Conservation (phyloP, 1,139 yeast genomes). For the Scheffersomyces parashehatae region DNA sequence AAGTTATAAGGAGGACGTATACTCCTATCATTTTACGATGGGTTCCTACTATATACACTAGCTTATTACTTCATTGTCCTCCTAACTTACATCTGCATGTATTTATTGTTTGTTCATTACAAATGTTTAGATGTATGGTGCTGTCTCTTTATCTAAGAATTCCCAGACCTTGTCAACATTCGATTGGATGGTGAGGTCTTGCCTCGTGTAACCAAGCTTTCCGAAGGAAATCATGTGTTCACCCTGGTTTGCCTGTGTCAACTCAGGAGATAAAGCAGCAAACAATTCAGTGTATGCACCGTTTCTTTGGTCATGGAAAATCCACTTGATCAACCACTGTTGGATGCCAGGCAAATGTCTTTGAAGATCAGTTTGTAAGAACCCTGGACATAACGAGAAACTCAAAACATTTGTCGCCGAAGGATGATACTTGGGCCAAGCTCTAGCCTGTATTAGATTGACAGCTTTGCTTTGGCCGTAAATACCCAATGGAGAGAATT, state of each 20-base stretch:
- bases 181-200: slow-evolving; percentile 5
- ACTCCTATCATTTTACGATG: too few species aligned
- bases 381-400: slow-evolving; percentile 51
- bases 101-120: too few species aligned
- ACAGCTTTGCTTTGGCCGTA: slow-evolving; percentile 55
- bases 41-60: too few species aligned
- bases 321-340: not conserved
- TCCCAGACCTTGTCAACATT: slow-evolving; percentile 7
- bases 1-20: too few species aligned
- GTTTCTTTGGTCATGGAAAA: slow-evolving; percentile 6
- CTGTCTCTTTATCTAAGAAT: slow-evolving; percentile 5
- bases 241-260: slow-evolving; percentile 5
- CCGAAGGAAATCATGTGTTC: slow-evolving; percentile 8
- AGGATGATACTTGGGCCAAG: slow-evolving; percentile 39
- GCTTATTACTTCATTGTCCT: too few species aligned
- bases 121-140: not conserved
- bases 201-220: slow-evolving; percentile 4
- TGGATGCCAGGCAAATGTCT: slow-evolving; percentile 19
- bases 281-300: slow-evolving; percentile 25
- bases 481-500: slow-evolving; percentile 2
- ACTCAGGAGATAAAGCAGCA: slow-evolving; percentile 23
- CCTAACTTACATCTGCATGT: too few species aligned
- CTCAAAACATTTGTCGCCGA: slow-evolving; percentile 30
- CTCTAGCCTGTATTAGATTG: slow-evolving; percentile 40
- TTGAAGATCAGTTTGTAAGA: slow-evolving; percentile 39